Evolutionary conservation across 2,329 filamentous ascomycete species (phyloP).

Genomic region (Colletotrichum tamarilloi): DNA sequence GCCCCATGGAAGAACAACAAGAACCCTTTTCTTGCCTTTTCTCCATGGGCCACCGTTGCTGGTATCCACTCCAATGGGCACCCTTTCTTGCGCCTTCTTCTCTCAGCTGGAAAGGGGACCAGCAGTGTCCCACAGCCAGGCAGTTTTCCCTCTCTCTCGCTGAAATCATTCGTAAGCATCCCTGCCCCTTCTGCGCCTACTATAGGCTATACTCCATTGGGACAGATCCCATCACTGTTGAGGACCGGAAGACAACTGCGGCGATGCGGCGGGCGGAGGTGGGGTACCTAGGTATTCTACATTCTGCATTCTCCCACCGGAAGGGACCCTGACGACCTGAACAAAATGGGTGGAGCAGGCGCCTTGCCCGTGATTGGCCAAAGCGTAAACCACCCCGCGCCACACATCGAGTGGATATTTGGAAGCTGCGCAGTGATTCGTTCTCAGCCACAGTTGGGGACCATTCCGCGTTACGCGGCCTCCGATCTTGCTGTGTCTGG

Average conservation of each 20-base stretch:
- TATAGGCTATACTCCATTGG: neutral
- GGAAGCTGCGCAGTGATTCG: neutral
- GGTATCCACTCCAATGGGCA: neutral
- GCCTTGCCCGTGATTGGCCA: slow-evolving; percentile 14
- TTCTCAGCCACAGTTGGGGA: slow-evolving; percentile 5
- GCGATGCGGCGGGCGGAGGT: neutral
- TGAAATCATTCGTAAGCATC: neutral
- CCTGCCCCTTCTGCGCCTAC: slow-evolving; percentile 6
- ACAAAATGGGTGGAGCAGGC: neutral
- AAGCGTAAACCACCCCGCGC: neutral
- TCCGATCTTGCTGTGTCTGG: neutral
- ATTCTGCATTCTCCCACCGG: neutral
- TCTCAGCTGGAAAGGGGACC: slow-evolving; percentile 13
- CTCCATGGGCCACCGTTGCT: neutral
- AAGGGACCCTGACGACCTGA: slow-evolving; percentile 25
- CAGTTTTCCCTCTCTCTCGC: neutral
- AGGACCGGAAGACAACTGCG: neutral
- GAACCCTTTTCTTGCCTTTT: neutral
- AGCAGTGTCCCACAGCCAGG: too few relatives aligned
- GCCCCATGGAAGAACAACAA: neutral
- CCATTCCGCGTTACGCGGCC: slow-evolving; percentile 29
- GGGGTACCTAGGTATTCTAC: neutral
- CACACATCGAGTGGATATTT: neutral
- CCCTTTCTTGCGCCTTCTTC: slow-evolving; percentile 26
- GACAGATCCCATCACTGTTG: neutral